Conservation (phyloP, 805 yeast species). For the Wickerhamiella sorbophila region DNA sequence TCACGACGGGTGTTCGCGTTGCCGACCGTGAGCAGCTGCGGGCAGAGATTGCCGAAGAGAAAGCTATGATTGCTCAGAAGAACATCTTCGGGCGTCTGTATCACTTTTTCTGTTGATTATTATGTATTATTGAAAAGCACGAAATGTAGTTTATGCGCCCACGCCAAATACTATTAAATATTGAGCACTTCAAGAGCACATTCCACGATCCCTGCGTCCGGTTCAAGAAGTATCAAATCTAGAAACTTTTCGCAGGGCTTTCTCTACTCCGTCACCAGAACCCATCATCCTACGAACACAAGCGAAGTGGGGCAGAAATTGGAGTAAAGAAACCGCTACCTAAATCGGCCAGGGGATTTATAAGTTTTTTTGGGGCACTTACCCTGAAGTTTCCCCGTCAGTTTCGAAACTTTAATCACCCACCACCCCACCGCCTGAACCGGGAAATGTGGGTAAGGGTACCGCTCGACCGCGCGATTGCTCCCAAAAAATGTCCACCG, state of each 20-base stretch:
- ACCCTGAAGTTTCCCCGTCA: background rate
- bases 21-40: slow-evolving; percentile 11
- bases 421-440: too few species aligned
- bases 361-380: background rate
- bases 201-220: slow-evolving; percentile 16
- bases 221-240: slow-evolving; percentile 18
- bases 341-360: background rate
- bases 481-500: too few species aligned
- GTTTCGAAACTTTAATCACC: too few species aligned
- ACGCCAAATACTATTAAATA: slow-evolving; percentile 7
- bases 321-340: slow-evolving; percentile 14
- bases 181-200: slow-evolving; percentile 14
- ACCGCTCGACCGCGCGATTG: background rate
- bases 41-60: slow-evolving; percentile 9
- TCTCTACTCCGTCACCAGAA: slow-evolving; percentile 25
- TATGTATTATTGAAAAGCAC: too few species aligned
- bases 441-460: background rate
- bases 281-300: slow-evolving; percentile 18
- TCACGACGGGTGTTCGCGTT: slow-evolving; percentile 13
- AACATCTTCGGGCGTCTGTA: slow-evolving; percentile 7
- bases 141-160: slow-evolving; percentile 17
- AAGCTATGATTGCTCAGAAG: slow-evolving; percentile 4
- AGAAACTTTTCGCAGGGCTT: slow-evolving; percentile 13
- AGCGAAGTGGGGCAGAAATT: slow-evolving; percentile 24
- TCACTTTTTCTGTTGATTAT: slow-evolving; percentile 13